Percentiles rank a stretch among this genome's conserved stretches.
Evolutionary conservation across 371 early-diverging fungal species (phyloP).

Genomic region (Mucor velutinosus): DNA sequence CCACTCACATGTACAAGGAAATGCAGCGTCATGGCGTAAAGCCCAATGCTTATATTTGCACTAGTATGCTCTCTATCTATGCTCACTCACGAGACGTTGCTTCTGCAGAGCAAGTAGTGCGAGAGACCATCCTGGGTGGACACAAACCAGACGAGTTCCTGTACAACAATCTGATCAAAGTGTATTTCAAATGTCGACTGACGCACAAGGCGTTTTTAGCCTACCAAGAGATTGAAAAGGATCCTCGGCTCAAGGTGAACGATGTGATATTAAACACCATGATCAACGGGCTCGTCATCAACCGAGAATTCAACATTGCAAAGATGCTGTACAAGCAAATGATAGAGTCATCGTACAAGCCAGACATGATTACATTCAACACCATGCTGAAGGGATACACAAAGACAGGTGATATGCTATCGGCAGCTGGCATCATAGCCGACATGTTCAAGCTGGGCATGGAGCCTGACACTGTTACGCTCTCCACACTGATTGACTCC

Average conservation of each 20-base stretch:
- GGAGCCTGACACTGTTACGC: conserved; percentile 47
- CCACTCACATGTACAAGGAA: conserved; percentile 31
- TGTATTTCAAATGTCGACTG: conserved; percentile 37
- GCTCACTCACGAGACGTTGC: conserved; percentile 33
- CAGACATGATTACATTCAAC: conserved; percentile 53
- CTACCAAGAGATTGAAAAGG: conserved; percentile 38
- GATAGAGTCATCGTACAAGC: conserved; percentile 30
- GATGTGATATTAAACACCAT: conserved; percentile 46
- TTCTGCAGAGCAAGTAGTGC: conserved; percentile 32
- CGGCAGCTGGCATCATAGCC: conserved; percentile 30
- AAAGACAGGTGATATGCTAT: conserved; percentile 18
- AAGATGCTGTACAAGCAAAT: conserved; percentile 38
- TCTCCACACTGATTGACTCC: conserved; percentile 47
- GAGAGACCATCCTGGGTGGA: conserved; percentile 30
- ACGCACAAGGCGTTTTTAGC: conserved; percentile 34
- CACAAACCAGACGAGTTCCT: conserved; percentile 30
- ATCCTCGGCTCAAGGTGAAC: conserved; percentile 33
- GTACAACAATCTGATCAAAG: conserved; percentile 48
- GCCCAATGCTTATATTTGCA: conserved; percentile 33
- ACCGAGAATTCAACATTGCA: conserved; percentile 38
- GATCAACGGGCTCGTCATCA: conserved; percentile 49
- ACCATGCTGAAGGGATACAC: conserved; percentile 50
- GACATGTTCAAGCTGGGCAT: conserved; percentile 40
- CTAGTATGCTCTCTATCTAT: conserved; percentile 34
- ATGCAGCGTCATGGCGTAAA: conserved; percentile 29